A percentile compares a stretch with the other conserved stretches of the same genome.
Evolutionary conservation across 805 yeast species (phyloP).

Genomic region (Candida succiphila): DNA sequence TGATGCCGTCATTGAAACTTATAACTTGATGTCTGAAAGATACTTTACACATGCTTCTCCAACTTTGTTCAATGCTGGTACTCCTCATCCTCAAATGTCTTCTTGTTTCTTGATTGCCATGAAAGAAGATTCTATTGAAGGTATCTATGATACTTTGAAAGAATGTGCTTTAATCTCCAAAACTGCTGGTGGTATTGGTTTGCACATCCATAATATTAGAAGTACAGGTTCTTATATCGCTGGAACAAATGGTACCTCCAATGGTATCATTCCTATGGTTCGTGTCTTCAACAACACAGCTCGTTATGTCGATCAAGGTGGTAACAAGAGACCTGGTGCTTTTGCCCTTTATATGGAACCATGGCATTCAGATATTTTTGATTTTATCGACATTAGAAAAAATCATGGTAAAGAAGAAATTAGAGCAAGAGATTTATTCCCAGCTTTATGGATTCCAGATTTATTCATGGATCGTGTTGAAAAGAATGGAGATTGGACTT

Average conservation of each 20-base stretch:
- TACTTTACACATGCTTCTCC: slow-evolving; percentile 56
- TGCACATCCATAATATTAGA: slow-evolving; percentile 51
- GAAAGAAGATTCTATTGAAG: slow-evolving; percentile 56
- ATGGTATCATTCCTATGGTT: slow-evolving; percentile 54
- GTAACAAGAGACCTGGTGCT: slow-evolving; percentile 58
- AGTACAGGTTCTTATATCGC: slow-evolving; percentile 52
- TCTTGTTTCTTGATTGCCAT: slow-evolving; percentile 56
- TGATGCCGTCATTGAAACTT: slow-evolving; percentile 41
- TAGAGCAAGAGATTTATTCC: slow-evolving; percentile 54
- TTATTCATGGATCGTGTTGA: slow-evolving; percentile 54
- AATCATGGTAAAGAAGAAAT: slow-evolving; percentile 58
- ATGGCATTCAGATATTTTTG: slow-evolving; percentile 54
- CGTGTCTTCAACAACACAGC: slow-evolving; percentile 57
- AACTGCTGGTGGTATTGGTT: slow-evolving; percentile 56
- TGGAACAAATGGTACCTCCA: slow-evolving; percentile 54
- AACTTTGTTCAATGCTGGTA: slow-evolving; percentile 53
- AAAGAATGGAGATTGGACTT: slow-evolving; percentile 44
- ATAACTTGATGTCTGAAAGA: slow-evolving; percentile 49
- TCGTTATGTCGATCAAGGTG: slow-evolving; percentile 57
- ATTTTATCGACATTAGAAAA: slow-evolving; percentile 48
- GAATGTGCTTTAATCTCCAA: slow-evolving; percentile 54
- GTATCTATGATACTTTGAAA: slow-evolving; percentile 51
- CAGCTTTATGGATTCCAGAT: slow-evolving; percentile 56
- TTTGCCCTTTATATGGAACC: slow-evolving; percentile 53
- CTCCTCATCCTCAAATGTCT: slow-evolving; percentile 50